Evolutionary conservation across 306 rosid species (phyloP).

Genomic region (Rubus parviflorus): DNA sequence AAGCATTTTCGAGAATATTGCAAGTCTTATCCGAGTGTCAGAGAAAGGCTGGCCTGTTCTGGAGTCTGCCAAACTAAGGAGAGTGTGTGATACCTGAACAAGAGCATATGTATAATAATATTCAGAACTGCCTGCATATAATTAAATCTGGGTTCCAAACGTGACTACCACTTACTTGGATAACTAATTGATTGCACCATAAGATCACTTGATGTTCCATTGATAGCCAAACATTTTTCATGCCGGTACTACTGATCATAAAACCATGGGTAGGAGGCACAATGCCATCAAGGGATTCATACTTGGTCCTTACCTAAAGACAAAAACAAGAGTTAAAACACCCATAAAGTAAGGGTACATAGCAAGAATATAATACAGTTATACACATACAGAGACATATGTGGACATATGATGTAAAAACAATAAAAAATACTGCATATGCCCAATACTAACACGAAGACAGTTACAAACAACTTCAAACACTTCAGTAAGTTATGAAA

Average conservation of each 20-base stretch:
- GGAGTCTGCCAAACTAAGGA: constrained; percentile 84
- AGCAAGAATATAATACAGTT: neutral
- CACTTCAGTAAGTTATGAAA: neutral
- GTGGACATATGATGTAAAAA: neutral
- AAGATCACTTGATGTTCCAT: constrained; percentile 98
- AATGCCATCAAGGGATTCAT: constrained; percentile 84
- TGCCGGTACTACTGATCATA: constrained; percentile 89
- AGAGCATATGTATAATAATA: constrained; percentile 24
- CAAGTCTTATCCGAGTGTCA: constrained; percentile 58
- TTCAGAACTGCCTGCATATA: constrained; percentile 35
- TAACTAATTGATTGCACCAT: constrained; percentile 95
- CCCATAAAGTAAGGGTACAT: constrained; percentile 20
- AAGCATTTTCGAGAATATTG: constrained; percentile 73
- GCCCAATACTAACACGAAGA: neutral
- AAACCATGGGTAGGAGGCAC: constrained; percentile 98
- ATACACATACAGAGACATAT: neutral
- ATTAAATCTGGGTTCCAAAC: constrained; percentile 18
- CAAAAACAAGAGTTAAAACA: constrained; percentile 26
- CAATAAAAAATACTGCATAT: neutral
- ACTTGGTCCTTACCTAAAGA: constrained; percentile 72
- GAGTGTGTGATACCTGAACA: constrained; percentile 85
- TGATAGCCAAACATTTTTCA: constrained; percentile 97
- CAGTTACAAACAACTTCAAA: neutral
- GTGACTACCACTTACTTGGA: constrained; percentile 64
- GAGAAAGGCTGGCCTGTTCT: constrained; percentile 73